These are phyloP conservation scores for Andalucia godoyi DNA, from an alignment of 78 protist species.

Conservation along the genomic window DNA sequence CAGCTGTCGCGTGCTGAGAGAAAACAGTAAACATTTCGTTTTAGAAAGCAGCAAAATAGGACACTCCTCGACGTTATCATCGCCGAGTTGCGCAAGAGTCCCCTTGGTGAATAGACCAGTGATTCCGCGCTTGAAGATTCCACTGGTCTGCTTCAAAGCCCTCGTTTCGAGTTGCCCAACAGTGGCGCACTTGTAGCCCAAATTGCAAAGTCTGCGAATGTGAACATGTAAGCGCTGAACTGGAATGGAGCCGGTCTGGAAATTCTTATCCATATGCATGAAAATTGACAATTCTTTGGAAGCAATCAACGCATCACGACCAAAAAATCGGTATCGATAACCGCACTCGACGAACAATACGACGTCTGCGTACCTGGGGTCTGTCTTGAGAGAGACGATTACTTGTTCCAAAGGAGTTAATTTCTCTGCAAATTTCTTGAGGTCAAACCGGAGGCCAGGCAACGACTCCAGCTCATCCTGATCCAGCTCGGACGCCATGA, in stretches of 20 bases:
- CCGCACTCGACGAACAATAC: conserved; percentile 24
- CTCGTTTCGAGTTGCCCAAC: background rate
- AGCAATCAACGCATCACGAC: conserved; percentile 20
- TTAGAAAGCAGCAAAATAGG: no score
- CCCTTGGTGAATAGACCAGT: background rate
- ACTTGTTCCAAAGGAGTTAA: no score
- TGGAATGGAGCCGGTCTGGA: conserved; percentile 1
- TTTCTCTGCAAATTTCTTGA: no score
- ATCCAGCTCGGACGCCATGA: no score
- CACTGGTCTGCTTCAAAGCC: background rate
- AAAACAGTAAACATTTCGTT: no score
- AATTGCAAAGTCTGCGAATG: background rate
- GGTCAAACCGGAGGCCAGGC: no score
- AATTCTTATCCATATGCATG: background rate
- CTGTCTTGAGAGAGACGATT: no score
- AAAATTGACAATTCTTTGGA: background rate
- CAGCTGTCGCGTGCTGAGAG: no score
- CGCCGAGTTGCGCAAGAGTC: background rate
- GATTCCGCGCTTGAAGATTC: background rate
- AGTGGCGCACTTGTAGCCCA: background rate
- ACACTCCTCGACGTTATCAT: no score
- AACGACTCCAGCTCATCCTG: no score
- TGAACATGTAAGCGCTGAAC: background rate
- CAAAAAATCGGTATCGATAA: conserved; percentile 18
- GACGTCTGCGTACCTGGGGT: conserved; percentile 18